These are phyloP conservation scores for Nephelium lappaceum DNA, from an alignment of 345 rosid species.

Conservation along the genomic window DNA sequence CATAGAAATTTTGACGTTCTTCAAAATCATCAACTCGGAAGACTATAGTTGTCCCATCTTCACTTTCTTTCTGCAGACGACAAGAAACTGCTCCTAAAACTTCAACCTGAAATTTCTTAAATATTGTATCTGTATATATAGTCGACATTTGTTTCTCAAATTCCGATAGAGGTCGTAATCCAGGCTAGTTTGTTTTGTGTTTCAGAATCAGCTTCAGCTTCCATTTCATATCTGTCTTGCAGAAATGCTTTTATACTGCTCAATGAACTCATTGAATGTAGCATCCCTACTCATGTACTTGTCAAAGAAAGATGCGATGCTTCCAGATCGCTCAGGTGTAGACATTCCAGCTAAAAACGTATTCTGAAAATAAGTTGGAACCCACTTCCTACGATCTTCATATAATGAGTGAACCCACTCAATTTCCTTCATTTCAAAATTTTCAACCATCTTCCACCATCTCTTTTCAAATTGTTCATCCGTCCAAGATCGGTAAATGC, in stretches of 20 bases:
- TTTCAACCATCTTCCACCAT: constrained; percentile 47
- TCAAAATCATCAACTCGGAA: constrained; percentile 43
- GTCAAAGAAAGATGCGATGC: constrained; percentile 44
- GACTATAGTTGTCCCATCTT: constrained; percentile 26
- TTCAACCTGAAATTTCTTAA: constrained; percentile 52
- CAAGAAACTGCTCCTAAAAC: constrained; percentile 44
- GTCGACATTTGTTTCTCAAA: constrained; percentile 45
- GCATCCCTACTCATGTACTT: constrained; percentile 30
- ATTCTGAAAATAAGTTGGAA: constrained; percentile 38
- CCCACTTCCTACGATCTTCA: constrained; percentile 47
- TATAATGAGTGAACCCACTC: constrained; percentile 41
- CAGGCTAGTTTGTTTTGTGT: constrained; percentile 22
- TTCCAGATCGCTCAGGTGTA: constrained; percentile 32
- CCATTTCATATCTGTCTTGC: constrained; percentile 36
- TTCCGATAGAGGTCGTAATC: constrained; percentile 37
- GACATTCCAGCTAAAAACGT: constrained; percentile 44
- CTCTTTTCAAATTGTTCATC: constrained; percentile 43
- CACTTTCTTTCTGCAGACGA: constrained; percentile 35
- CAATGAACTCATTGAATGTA: constrained; percentile 44
- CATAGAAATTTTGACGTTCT: constrained; percentile 31
- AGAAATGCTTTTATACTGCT: constrained; percentile 30
- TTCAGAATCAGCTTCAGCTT: constrained; percentile 36
- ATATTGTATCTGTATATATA: constrained; percentile 38
- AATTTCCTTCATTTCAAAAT: constrained; percentile 34
- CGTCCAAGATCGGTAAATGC: constrained; percentile 43